Conservation (phyloP, 805 yeast species). For the Metschnikowia shivogae region DNA sequence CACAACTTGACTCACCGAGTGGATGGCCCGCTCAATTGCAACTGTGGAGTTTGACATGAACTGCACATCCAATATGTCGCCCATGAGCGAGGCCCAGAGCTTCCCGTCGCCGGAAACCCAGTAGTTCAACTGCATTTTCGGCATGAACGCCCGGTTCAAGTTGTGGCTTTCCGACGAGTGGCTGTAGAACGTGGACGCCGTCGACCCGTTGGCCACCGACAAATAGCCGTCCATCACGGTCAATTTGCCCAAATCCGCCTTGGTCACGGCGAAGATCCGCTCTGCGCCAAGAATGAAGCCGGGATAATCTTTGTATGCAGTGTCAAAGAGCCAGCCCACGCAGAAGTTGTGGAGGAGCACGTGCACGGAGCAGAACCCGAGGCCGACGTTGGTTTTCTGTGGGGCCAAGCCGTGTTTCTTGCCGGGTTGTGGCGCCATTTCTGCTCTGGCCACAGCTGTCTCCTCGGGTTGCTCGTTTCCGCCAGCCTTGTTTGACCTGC, state of each 20-base stretch:
- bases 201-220: conserved; percentile 63
- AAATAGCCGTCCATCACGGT: conserved; percentile 65
- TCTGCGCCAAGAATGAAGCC: conserved; percentile 82
- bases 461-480: neutral
- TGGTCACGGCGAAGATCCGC: conserved; percentile 61
- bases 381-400: neutral
- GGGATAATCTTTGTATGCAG: conserved; percentile 42
- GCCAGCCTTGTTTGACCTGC: neutral
- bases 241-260: conserved; percentile 59
- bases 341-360: conserved; percentile 63
- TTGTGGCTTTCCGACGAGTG: conserved; percentile 42
- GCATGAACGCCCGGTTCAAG: conserved; percentile 62
- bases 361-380: conserved; percentile 40
- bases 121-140: conserved; percentile 60
- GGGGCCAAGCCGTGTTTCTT: too few species aligned
- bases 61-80: conserved; percentile 67
- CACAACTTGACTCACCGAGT: conserved; percentile 45
- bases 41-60: conserved; percentile 53
- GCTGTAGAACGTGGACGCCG: conserved; percentile 48
- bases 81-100: conserved; percentile 51
- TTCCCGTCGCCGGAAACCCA: conserved; percentile 29
- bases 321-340: conserved; percentile 74
- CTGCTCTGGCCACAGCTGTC: too few species aligned
- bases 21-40: conserved; percentile 49
- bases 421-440: too few species aligned